Evolutionary conservation across 176 grass and related monocot genomes (phyloP).

Genomic region (Oryza meridionalis): DNA sequence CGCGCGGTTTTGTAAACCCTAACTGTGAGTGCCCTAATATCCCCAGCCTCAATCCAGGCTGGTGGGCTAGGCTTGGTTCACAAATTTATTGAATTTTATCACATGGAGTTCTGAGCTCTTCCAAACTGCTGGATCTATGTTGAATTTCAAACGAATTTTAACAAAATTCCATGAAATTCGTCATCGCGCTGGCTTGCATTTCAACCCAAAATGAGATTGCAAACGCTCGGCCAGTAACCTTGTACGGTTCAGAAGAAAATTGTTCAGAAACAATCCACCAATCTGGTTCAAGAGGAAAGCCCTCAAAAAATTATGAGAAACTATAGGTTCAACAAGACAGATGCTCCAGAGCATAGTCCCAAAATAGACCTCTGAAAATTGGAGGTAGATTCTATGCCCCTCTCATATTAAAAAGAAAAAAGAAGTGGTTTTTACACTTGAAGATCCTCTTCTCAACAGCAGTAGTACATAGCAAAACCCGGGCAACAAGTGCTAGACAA

Average conservation of each 20-base stretch:
- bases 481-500: constrained; percentile 45
- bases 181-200: not conserved
- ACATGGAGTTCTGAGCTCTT: no score
- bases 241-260: no score
- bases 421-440: constrained; percentile 45
- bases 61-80: not conserved
- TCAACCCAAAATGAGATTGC: not conserved
- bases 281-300: not conserved
- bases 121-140: no score
- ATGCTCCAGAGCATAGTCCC: not conserved
- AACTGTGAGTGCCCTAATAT: no score
- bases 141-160: no score
- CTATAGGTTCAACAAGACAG: not conserved
- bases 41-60: no score
- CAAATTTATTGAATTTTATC: not conserved
- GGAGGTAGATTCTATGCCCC: constrained; percentile 35
- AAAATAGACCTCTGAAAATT: not conserved
- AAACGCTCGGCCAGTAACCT: no score
- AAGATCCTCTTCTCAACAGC: constrained; percentile 34
- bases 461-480: constrained; percentile 35
- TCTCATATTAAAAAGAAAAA: constrained; percentile 22
- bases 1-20: no score
- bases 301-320: not conserved
- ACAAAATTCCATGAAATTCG: not conserved
- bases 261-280: not conserved